Percentiles rank a stretch among this genome's conserved stretches.
These are phyloP conservation scores for Pseudotsuga menziesii DNA, from an alignment of 75 land plant species.

Conservation along the genomic window DNA sequence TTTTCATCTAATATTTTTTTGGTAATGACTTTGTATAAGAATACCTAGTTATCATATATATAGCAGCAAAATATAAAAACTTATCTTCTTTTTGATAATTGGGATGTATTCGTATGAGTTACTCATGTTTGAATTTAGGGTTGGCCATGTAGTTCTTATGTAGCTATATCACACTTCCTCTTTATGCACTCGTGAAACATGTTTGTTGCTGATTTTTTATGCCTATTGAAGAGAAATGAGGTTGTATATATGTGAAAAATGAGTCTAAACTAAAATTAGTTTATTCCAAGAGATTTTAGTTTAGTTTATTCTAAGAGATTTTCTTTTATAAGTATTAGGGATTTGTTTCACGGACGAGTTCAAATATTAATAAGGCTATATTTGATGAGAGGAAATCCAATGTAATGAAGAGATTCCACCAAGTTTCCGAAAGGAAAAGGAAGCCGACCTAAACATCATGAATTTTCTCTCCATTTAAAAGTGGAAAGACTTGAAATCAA, in stretches of 20 bases:
- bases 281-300: too few species aligned
- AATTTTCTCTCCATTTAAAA: background rate
- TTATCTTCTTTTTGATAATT: background rate
- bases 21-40: background rate
- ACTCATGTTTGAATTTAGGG: constrained; percentile 27
- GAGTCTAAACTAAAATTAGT: background rate
- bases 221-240: background rate
- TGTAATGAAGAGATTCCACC: constrained; percentile 54
- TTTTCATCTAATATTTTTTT: background rate
- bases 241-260: background rate
- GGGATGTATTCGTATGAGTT: background rate
- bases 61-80: background rate
- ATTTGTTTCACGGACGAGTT: constrained; percentile 54
- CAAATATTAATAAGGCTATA: constrained; percentile 58
- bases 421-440: constrained; percentile 36
- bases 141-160: constrained; percentile 46
- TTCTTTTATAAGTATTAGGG: background rate
- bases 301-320: background rate
- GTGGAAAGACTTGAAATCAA: constrained; percentile 4
- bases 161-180: constrained; percentile 75
- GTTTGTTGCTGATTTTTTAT: constrained; percentile 17
- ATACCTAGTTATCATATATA: background rate
- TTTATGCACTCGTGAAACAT: constrained; percentile 88
- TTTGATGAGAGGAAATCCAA: constrained; percentile 57
- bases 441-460: background rate